Conservation (phyloP, 441 rosid species). For the Erodium moschatum region DNA sequence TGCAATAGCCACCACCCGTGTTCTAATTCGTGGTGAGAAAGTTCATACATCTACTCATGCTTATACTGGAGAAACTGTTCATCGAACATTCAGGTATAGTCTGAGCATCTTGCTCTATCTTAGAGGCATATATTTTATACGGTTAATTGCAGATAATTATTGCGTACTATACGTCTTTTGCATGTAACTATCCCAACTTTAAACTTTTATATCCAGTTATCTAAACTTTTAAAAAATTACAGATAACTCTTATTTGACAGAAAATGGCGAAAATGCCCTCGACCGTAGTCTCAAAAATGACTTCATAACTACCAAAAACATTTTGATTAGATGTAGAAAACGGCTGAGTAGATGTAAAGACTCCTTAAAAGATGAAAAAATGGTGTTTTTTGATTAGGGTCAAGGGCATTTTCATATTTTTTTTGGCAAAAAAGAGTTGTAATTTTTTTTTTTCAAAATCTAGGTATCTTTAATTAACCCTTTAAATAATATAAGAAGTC, state of each 20-base stretch:
- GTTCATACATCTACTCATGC: slow-evolving; percentile 37
- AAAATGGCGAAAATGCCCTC: not conserved
- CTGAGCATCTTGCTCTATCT: not conserved
- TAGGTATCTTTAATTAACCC: too few species aligned
- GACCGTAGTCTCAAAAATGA: too few species aligned
- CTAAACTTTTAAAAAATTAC: too few species aligned
- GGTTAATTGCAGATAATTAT: too few species aligned
- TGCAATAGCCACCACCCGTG: slow-evolving; percentile 92
- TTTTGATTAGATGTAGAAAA: too few species aligned
- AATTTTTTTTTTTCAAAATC: too few species aligned
- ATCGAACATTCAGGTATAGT: slow-evolving; percentile 58
- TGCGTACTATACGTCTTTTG: too few species aligned
- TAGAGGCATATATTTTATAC: not conserved
- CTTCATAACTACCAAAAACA: too few species aligned
- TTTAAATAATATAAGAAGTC: not conserved
- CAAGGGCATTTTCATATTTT: not conserved
- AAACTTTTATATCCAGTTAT: too few species aligned
- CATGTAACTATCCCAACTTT: too few species aligned
- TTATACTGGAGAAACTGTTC: slow-evolving; percentile 42
- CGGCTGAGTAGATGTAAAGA: not conserved
- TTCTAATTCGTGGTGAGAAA: slow-evolving; percentile 56
- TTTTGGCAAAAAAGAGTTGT: too few species aligned
- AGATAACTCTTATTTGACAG: not conserved
- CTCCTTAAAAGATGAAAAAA: not conserved
- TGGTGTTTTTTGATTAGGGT: too few species aligned